Evolutionary conservation across 2,329 filamentous ascomycete genomes (phyloP).

Genomic region (Diaporthe amygdali): DNA sequence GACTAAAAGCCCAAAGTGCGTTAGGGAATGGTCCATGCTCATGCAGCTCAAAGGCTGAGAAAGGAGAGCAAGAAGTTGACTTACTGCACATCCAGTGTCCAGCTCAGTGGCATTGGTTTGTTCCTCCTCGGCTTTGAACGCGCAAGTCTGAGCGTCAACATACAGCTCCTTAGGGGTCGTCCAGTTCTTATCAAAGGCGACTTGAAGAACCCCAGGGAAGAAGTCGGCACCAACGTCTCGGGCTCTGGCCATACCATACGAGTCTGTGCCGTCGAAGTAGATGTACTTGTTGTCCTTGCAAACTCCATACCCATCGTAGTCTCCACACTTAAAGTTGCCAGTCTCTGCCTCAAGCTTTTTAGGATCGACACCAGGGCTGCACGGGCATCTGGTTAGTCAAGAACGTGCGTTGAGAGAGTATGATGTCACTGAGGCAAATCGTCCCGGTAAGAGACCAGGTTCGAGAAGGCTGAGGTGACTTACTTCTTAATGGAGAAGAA

Average conservation of each 20-base stretch:
- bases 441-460: neutral
- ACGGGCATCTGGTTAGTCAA: neutral
- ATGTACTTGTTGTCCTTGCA: slow-evolving; percentile 4
- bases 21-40: neutral
- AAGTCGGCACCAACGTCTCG: neutral
- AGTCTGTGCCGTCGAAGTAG: neutral
- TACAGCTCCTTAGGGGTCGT: neutral
- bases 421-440: neutral
- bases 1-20: neutral
- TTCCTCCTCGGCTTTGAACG: neutral
- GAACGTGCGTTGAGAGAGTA: neutral
- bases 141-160: neutral
- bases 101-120: neutral
- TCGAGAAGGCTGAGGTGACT: neutral
- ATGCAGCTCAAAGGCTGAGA: neutral
- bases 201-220: neutral
- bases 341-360: neutral
- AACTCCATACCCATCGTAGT: neutral
- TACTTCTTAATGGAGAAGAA: slow-evolving; percentile 11
- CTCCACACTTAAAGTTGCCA: neutral
- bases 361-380: neutral
- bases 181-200: neutral
- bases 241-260: neutral
- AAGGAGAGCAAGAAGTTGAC: neutral
- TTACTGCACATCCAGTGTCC: neutral